A percentile compares a stretch with the other conserved stretches of the same genome.
phyloP scores from a whole-genome alignment of 129 eudicot genomes.

The Mikania micrantha region DNA sequence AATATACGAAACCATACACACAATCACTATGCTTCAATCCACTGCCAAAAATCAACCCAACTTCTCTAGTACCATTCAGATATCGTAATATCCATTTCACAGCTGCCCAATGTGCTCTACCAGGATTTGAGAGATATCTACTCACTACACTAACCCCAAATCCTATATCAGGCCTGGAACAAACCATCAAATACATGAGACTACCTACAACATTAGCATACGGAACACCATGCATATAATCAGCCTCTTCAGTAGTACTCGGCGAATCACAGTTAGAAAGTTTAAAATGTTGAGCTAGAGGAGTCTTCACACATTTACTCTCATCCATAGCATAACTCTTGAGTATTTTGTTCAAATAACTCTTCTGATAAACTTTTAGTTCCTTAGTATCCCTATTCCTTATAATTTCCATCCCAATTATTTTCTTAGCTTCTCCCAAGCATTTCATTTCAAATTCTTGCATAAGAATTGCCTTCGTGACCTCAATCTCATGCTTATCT shows the following conservation, averaged over 20 bases:
- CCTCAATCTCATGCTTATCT: not conserved
- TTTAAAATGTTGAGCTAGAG: too few species aligned
- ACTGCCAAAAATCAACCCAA: not conserved
- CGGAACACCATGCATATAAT: not conserved
- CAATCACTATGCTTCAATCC: not conserved
- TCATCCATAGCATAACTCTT: too few species aligned
- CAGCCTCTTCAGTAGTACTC: not conserved
- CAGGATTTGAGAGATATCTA: not conserved
- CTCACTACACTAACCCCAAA: not conserved
- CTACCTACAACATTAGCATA: not conserved
- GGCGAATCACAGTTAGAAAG: not conserved
- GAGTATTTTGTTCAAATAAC: too few species aligned
- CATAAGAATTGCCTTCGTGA: not conserved
- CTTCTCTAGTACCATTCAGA: not conserved
- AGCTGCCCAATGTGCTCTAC: not conserved
- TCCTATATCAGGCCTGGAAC: not conserved
- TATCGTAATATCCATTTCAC: too few species aligned
- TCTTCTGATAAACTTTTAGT: not conserved
- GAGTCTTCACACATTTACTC: too few species aligned
- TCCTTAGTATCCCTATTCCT: not conserved
- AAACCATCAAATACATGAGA: too few species aligned
- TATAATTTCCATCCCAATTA: not conserved
- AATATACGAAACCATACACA: not conserved
- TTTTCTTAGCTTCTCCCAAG: not conserved
- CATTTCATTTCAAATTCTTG: not conserved